These are phyloP conservation scores for Warburgia ugandensis DNA, from an alignment of 164 flowering plant species.

Conservation along the genomic window DNA sequence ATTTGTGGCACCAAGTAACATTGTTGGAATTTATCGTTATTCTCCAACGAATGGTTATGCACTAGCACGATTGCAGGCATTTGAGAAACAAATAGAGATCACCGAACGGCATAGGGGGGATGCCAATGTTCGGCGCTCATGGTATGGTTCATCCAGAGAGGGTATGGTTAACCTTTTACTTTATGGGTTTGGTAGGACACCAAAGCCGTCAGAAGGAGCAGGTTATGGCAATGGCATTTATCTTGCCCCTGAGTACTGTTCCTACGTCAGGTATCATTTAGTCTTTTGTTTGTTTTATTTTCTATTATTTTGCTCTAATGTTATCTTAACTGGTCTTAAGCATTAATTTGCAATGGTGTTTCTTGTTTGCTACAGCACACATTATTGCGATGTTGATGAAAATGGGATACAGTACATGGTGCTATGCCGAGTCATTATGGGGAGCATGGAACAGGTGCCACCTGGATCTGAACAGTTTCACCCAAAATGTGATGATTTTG, in stretches of 20 bases:
- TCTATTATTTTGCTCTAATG: background rate
- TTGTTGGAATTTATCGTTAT: conserved; percentile 13
- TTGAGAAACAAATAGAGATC: conserved; percentile 17
- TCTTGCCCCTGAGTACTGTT: conserved; percentile 10
- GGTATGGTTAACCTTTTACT: conserved; percentile 10
- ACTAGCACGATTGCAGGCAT: conserved; percentile 13
- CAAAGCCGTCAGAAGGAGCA: conserved; percentile 2
- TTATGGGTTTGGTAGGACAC: conserved; percentile 15
- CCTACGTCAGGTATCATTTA: conserved; percentile 16
- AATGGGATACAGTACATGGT: conserved; percentile 36
- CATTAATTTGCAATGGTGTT: background rate
- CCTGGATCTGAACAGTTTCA: conserved; percentile 33
- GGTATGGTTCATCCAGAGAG: conserved; percentile 18
- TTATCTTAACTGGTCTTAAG: background rate
- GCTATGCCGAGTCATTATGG: conserved; percentile 54
- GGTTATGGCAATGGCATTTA: conserved; percentile 18
- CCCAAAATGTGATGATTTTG: conserved; percentile 37
- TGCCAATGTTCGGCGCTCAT: conserved; percentile 20
- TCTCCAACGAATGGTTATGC: conserved; percentile 8
- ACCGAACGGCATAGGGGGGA: conserved; percentile 16
- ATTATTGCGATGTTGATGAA: conserved; percentile 21
- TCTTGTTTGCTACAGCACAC: conserved; percentile 21
- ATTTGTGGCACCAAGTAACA: conserved; percentile 2
- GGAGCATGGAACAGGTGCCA: conserved; percentile 37
- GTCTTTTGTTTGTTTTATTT: too few species aligned